Percentiles rank a stretch among this genome's conserved stretches.
Conservation (phyloP, 2,329 filamentous ascomycete genomes). For the Colletotrichum siamense region DNA sequence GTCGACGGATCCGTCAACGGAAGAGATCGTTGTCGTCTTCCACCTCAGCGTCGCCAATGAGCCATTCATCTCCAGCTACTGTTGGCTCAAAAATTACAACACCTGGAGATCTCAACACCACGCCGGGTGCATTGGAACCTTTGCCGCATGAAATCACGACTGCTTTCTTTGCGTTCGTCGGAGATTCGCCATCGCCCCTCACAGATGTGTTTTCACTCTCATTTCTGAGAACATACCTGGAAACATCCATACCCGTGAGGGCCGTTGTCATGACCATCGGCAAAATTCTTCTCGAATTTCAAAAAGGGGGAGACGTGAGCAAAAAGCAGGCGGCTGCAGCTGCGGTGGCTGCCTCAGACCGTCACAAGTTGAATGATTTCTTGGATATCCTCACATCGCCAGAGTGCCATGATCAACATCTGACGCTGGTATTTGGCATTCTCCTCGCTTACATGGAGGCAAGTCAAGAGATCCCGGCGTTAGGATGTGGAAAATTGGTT, state of each 20-base stretch:
- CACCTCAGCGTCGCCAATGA: neutral
- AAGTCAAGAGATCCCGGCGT: neutral
- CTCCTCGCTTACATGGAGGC: conserved; percentile 2
- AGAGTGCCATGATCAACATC: neutral
- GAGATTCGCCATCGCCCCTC: conserved; percentile 1
- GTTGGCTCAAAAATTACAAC: neutral
- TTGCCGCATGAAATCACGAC: neutral
- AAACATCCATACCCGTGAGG: neutral
- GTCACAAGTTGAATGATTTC: neutral
- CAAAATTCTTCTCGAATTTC: neutral
- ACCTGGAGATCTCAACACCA: neutral
- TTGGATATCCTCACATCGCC: neutral
- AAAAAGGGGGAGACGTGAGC: neutral
- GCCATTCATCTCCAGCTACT: neutral
- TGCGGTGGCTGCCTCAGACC: neutral
- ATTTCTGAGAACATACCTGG: neutral
- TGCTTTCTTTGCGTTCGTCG: conserved; percentile 11
- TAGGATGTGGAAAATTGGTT: neutral
- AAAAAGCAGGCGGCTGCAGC: neutral
- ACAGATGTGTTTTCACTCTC: conserved; percentile 10
- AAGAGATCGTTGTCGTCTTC: neutral
- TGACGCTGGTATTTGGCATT: conserved; percentile 2
- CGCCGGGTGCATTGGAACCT: neutral
- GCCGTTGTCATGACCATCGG: neutral
- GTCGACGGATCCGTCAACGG: neutral